Evolutionary conservation across 2,329 filamentous ascomycete genomes (phyloP).

Genomic region (Aspergillus novofumigatus): DNA sequence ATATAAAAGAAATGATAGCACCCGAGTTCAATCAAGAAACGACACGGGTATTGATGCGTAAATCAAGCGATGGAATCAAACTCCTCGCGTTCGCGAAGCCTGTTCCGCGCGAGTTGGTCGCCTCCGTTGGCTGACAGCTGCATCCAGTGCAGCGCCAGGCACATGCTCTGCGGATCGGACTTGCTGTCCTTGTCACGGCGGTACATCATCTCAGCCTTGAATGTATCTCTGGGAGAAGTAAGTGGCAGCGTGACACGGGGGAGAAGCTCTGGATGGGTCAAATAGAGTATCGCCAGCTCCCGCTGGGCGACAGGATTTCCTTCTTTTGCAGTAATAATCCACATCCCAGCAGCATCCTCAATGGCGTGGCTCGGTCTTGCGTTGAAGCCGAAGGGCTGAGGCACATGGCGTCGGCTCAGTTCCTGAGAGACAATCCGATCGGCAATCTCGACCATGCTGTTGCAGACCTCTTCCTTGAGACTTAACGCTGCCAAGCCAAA

Average conservation of each 20-base stretch:
- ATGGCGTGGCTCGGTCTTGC: slow-evolving; percentile 34
- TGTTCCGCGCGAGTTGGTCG: slow-evolving; percentile 77
- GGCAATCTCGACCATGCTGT: slow-evolving; percentile 74
- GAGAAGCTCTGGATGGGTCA: slow-evolving; percentile 84
- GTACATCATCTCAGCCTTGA: slow-evolving; percentile 81
- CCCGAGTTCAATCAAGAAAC: neutral
- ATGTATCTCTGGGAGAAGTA: slow-evolving; percentile 79
- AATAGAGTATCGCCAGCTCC: slow-evolving; percentile 87
- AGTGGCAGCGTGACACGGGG: slow-evolving; percentile 75
- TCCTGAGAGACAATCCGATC: slow-evolving; percentile 63
- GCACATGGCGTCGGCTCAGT: slow-evolving; percentile 35
- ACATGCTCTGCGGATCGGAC: slow-evolving; percentile 85
- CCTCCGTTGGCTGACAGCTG: slow-evolving; percentile 80
- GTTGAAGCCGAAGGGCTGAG: slow-evolving; percentile 27
- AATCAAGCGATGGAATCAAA: slow-evolving; percentile 55
- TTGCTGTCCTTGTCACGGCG: slow-evolving; percentile 58
- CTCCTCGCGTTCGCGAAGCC: slow-evolving; percentile 68
- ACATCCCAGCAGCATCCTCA: slow-evolving; percentile 80
- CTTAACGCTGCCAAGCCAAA: slow-evolving; percentile 82
- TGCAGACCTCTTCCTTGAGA: slow-evolving; percentile 81
- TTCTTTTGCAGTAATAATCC: slow-evolving; percentile 90
- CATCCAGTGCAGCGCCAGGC: slow-evolving; percentile 96
- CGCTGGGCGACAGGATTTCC: slow-evolving; percentile 84
- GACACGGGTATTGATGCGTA: slow-evolving; percentile 8
- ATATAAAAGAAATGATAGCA: slow-evolving; percentile 6